These are phyloP conservation scores for Aurinia saxatilis DNA, from an alignment of 345 rosid genomes.

Conservation along the genomic window DNA sequence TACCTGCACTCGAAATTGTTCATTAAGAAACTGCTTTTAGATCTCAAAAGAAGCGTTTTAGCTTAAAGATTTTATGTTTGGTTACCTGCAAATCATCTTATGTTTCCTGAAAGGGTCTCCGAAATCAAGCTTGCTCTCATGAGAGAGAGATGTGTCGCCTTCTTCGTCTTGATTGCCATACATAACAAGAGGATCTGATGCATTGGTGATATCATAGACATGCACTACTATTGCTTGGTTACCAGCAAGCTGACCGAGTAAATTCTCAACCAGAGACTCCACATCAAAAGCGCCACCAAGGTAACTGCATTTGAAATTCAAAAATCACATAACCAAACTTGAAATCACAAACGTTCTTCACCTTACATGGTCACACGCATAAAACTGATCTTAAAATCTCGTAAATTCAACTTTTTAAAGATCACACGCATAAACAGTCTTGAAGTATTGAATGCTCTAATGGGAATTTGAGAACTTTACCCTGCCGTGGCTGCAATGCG, in stretches of 20 bases:
- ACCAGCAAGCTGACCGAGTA: slow-evolving; percentile 96
- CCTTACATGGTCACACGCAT: background rate
- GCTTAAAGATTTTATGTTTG: background rate
- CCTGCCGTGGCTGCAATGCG: slow-evolving; percentile 88
- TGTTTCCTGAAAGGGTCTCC: slow-evolving; percentile 96
- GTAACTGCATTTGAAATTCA: slow-evolving; percentile 47
- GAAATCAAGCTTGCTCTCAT: slow-evolving; percentile 82
- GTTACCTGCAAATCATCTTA: slow-evolving; percentile 88
- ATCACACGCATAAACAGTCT: no score
- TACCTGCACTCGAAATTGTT: slow-evolving; percentile 45
- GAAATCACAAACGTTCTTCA: background rate
- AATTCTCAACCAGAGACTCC: slow-evolving; percentile 96
- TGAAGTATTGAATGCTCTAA: background rate
- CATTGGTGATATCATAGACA: slow-evolving; percentile 82
- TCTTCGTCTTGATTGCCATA: slow-evolving; percentile 79
- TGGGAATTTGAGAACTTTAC: slow-evolving; percentile 28
- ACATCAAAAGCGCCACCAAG: slow-evolving; percentile 99
- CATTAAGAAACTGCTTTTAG: background rate
- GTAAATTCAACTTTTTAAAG: no score
- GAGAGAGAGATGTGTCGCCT: slow-evolving; percentile 65
- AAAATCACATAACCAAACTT: background rate
- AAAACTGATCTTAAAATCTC: background rate
- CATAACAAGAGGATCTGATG: slow-evolving; percentile 81
- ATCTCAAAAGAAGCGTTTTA: background rate
- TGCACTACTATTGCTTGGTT: slow-evolving; percentile 89